phyloP scores from a whole-genome alignment of 805 yeast species.

The Yarrowia hollandica region DNA sequence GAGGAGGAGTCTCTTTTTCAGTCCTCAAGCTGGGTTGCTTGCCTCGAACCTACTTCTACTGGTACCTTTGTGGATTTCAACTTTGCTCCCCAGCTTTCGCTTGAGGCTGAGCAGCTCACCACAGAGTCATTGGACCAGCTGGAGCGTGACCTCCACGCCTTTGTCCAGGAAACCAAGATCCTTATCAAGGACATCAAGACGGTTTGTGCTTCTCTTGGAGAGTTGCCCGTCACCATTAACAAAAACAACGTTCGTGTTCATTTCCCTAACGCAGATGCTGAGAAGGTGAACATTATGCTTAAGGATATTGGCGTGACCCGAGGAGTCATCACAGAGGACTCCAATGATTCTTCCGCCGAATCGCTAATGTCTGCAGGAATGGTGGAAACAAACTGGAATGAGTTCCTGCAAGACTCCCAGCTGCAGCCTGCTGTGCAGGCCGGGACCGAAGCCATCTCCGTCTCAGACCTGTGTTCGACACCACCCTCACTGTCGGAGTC shows the following conservation, averaged over 20 bases:
- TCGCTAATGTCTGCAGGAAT: neutral
- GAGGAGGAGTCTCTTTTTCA: neutral
- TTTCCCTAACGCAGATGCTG: slow-evolving; percentile 69
- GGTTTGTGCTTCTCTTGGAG: slow-evolving; percentile 56
- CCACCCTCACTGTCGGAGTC: slow-evolving; percentile 26
- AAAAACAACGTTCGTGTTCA: slow-evolving; percentile 51
- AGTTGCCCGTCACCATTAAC: slow-evolving; percentile 58
- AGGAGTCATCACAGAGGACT: slow-evolving; percentile 50
- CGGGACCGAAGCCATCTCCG: neutral
- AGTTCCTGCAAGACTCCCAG: neutral
- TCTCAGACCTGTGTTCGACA: slow-evolving; percentile 8
- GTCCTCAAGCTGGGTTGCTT: slow-evolving; percentile 14
- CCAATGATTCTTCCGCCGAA: neutral
- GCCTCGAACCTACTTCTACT: slow-evolving; percentile 2
- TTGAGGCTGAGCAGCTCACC: slow-evolving; percentile 47
- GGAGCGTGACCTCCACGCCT: slow-evolving; percentile 41
- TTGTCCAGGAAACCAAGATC: slow-evolving; percentile 42
- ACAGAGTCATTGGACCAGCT: slow-evolving; percentile 48
- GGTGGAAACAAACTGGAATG: slow-evolving; percentile 23
- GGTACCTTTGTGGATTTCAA: slow-evolving; percentile 57
- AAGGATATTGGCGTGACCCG: slow-evolving; percentile 59
- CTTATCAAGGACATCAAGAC: slow-evolving; percentile 48
- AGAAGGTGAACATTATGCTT: slow-evolving; percentile 56
- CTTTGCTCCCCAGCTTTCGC: slow-evolving; percentile 43
- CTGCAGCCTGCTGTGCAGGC: slow-evolving; percentile 11